Base-by-base conservation (phyloP, 2,329 filamentous ascomycete genomes). In the Ascosphaera aggregata region DNA sequence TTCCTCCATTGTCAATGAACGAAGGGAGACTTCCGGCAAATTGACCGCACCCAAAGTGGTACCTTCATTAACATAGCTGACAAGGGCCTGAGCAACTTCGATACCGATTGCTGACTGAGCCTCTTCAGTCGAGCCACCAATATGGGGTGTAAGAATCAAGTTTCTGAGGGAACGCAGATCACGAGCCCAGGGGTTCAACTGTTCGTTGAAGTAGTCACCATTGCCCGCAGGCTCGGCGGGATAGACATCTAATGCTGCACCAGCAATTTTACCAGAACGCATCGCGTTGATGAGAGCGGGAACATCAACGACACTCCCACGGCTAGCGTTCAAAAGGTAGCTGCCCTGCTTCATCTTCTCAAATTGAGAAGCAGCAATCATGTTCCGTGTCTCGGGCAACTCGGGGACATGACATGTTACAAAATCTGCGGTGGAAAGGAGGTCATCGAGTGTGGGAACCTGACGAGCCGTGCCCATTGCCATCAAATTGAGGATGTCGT, bases 81-180 rank as follows among this genome's bases (percentile, higher is more conserved):
- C 79, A 39, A 98, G 65, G 32, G 85, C 80, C 37, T 89, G 77
- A 45, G 71, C 74, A 42, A 98, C 89, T 65, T 98, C 89, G 34
- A 91, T 69, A 48, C 89, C 89, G 54, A 98, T 98, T 13, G 89
- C 86, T 42, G 80, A 76, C 62, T 98, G 89, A 3, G 89, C 89
- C 61, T 98, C 89, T 60, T 98, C 89, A 0, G 89, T 98, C 59
- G 82, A 93, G 41, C 89, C 89, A 49, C 89, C 89, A 52, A 98
- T 95, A 57, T 98, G 89, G 17, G 89, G 89, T 1, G 86, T 93
- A 38, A 98, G 67, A 48, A 98, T 92, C 47, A 98, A 66, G 62
- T 98, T 98, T 61, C 76, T 89, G 43, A 95, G 64, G 39, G 69
- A 69, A 40, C 81, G 73, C 37, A 98, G 70, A 44, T 94, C 85